These are phyloP conservation scores for Geranium incanum DNA, from an alignment of 441 rosid species.

Conservation along the genomic window DNA sequence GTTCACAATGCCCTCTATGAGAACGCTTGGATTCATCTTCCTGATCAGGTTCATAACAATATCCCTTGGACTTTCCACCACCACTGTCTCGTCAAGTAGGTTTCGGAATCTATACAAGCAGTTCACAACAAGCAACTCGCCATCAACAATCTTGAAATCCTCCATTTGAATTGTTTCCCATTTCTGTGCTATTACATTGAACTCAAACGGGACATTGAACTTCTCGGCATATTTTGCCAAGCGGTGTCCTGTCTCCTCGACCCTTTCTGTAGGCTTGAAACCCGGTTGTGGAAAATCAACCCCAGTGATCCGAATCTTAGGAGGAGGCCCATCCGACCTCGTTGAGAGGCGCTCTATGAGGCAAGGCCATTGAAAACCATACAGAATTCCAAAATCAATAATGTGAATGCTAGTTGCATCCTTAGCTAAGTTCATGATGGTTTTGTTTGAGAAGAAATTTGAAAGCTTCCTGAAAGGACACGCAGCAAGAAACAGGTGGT, in stretches of 20 bases:
- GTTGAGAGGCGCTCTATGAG: constrained; percentile 39
- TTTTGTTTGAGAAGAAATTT: constrained; percentile 40
- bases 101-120: constrained; percentile 34
- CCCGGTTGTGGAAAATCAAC: constrained; percentile 43
- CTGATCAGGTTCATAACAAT: constrained; percentile 30
- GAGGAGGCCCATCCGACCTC: constrained; percentile 35
- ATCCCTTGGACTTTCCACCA: constrained; percentile 38
- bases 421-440: constrained; percentile 36
- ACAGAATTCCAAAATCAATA: constrained; percentile 38
- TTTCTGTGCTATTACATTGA: constrained; percentile 38
- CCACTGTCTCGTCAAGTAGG: constrained; percentile 45
- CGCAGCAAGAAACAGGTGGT: constrained; percentile 36
- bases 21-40: constrained; percentile 36
- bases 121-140: constrained; percentile 37
- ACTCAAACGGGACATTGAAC: constrained; percentile 37
- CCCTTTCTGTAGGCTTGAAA: constrained; percentile 38
- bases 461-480: constrained; percentile 41
- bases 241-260: constrained; percentile 40
- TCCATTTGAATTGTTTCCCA: constrained; percentile 42
- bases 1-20: constrained; percentile 32
- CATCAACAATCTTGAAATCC: constrained; percentile 33
- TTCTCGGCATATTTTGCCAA: constrained; percentile 36
- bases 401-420: constrained; percentile 35
- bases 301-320: constrained; percentile 37
- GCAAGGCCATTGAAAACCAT: constrained; percentile 49